Evolutionary conservation across 495 filamentous ascomycete species (phyloP).

Genomic region (Neurospora sp.): DNA sequence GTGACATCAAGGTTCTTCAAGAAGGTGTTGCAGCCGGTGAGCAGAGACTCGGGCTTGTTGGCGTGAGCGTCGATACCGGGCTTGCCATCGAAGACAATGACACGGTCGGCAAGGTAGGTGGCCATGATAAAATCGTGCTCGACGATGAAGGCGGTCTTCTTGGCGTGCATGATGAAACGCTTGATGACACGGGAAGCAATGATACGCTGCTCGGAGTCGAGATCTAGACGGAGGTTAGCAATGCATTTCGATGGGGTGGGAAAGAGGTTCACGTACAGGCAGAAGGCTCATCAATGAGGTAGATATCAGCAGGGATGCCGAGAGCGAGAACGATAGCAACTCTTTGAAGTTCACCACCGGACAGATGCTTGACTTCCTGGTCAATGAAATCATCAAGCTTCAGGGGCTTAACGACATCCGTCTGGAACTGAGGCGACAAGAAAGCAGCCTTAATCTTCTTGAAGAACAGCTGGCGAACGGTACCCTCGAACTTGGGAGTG

Average conservation of each 20-base stretch:
- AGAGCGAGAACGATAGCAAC: constrained; percentile 92
- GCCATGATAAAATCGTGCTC: constrained; percentile 99
- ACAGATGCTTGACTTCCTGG: constrained; percentile 97
- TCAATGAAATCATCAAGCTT: constrained; percentile 98
- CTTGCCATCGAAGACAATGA: constrained; percentile 95
- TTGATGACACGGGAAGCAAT: constrained; percentile 95
- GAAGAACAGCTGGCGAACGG: constrained; percentile 70
- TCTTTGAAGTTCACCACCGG: constrained; percentile 97
- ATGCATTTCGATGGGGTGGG: background rate
- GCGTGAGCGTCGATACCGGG: constrained; percentile 81
- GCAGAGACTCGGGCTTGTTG: constrained; percentile 79
- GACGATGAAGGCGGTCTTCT: constrained; percentile 98
- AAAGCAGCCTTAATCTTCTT: constrained; percentile 92
- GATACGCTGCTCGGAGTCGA: constrained; percentile 98
- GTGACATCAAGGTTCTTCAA: constrained; percentile 92
- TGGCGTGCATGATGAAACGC: constrained; percentile 98
- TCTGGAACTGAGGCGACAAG: constrained; percentile 95
- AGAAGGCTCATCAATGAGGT: constrained; percentile 79
- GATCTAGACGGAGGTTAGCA: constrained; percentile 19
- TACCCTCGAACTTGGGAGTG: constrained; percentile 92
- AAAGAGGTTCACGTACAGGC: constrained; percentile 15
- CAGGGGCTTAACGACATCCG: constrained; percentile 96
- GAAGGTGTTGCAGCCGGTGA: constrained; percentile 96
- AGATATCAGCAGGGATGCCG: constrained; percentile 94
- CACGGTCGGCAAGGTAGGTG: constrained; percentile 89